Conservation (phyloP, 345 rosid species). For the Turritis glabra region DNA sequence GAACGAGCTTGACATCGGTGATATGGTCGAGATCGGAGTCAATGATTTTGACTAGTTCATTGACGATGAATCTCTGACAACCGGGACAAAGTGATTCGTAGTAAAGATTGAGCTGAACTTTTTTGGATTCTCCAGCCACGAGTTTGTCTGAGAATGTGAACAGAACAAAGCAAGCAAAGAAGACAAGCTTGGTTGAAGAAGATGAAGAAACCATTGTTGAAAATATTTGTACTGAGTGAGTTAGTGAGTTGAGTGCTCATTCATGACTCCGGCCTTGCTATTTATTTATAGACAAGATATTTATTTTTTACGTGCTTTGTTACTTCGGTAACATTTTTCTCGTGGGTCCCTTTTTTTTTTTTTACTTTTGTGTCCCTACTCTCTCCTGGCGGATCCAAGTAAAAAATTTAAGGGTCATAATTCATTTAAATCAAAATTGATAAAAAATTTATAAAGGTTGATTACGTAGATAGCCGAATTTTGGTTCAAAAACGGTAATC, state of each 20-base stretch:
- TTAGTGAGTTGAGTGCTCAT: background rate
- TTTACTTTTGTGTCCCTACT: background rate
- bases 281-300: background rate
- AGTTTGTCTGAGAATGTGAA: conserved; percentile 2
- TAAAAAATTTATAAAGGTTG: background rate
- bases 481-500: background rate
- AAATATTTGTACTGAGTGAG: background rate
- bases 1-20: conserved; percentile 47
- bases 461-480: too few species aligned
- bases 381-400: background rate
- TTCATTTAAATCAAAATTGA: background rate
- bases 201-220: background rate
- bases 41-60: conserved; percentile 32
- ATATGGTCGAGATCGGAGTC: conserved; percentile 36
- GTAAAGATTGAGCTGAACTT: conserved; percentile 37
- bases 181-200: background rate
- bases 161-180: background rate
- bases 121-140: background rate
- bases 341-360: background rate
- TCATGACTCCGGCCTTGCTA: background rate
- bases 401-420: background rate
- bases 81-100: conserved; percentile 50
- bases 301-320: background rate
- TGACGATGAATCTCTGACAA: conserved; percentile 43
- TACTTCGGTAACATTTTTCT: background rate